Evolutionary conservation across 2,329 filamentous ascomycete genomes (phyloP), one percentile per base, ranked within the genome.

Genomic region (Beauveria bassiana): DNA sequence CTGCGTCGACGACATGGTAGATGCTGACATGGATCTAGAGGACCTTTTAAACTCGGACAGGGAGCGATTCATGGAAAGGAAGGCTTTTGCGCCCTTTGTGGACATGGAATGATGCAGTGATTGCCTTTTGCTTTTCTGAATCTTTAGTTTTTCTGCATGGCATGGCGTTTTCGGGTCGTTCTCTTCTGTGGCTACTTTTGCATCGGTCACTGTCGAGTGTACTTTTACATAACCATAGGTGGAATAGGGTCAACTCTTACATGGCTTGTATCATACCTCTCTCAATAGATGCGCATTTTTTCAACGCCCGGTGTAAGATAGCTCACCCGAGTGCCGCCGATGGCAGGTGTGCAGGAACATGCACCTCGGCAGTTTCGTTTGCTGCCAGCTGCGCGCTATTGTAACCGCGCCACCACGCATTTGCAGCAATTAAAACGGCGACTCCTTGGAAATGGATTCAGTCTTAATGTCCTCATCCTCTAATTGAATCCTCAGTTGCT

Each of bases 31-130:
- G 38, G 46, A 53, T 28, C 45, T 22, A 24, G 58, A 40, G 18
- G 46, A 45, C 7, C 24, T 49, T 18, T 7, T 18, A 24, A 51
- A 51, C 40, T 34, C 50, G 56, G 59, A 75, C 10, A 50, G 34
- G 5, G 72, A 73, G 24, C 64, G 73, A 1, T 75, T 75, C 24
- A 45, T 46, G 8, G 71, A 69, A 2, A 66, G 74, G 2, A 63
- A 62, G 7, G 56, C 61, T 0, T 75, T 74, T 66, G 67, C 59
- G 5, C 74, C 74, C 0, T 76, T 75, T 62, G 40, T 66, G 6
- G 72, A 73, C 18, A 40, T 18, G n/a, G 20, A 62, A 3, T 62
- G 34, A 40, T 55, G 61, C 59, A 66, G 65, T 62, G 64, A 65
- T 59, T 66, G 51, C 64, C 67, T 68, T 61, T 63, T 64, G 55